Conservation (phyloP, 2,329 filamentous ascomycete species). For the Claviceps purpurea region DNA sequence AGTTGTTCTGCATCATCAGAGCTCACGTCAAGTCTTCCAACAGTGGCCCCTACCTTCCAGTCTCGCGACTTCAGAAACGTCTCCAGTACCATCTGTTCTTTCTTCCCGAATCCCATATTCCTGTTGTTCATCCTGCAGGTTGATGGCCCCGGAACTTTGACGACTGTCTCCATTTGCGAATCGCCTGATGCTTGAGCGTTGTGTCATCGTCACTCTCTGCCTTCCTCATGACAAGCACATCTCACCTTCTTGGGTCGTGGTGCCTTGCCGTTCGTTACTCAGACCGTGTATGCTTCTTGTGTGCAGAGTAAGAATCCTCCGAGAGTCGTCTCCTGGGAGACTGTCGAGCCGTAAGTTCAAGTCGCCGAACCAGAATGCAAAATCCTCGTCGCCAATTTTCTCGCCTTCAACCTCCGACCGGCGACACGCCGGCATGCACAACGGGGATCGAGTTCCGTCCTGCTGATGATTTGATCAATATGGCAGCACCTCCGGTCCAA, state of each 20-base stretch:
- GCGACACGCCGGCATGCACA: constrained; percentile 45
- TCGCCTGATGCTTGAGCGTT: constrained; percentile 22
- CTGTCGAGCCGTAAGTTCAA: constrained; percentile 87
- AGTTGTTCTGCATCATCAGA: not conserved
- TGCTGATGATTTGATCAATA: constrained; percentile 59
- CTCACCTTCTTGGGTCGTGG: constrained; percentile 28
- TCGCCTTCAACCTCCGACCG: constrained; percentile 44
- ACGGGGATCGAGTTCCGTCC: constrained; percentile 68
- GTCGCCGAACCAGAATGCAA: constrained; percentile 93
- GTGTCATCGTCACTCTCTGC: constrained; percentile 34
- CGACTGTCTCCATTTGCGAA: constrained; percentile 30
- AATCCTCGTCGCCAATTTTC: constrained; percentile 77
- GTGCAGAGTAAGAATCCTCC: constrained; percentile 70
- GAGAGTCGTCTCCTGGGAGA: constrained; percentile 80
- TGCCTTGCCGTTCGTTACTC: constrained; percentile 22
- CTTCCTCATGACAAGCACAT: constrained; percentile 33
- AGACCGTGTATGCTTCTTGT: constrained; percentile 63
- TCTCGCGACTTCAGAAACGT: constrained; percentile 39
- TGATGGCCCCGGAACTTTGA: constrained; percentile 47
- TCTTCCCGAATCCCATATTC: constrained; percentile 49
- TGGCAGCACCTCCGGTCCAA: constrained; percentile 87
- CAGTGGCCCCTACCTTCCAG: constrained; percentile 16
- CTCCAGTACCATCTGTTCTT: constrained; percentile 53
- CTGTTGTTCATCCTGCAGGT: constrained; percentile 44
- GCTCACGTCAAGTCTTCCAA: not conserved